Evolutionary conservation across 192 early-diverging fungal genomes (phyloP), one percentile per base, ranked within the genome.

Genomic region (Podila minutissima): DNA sequence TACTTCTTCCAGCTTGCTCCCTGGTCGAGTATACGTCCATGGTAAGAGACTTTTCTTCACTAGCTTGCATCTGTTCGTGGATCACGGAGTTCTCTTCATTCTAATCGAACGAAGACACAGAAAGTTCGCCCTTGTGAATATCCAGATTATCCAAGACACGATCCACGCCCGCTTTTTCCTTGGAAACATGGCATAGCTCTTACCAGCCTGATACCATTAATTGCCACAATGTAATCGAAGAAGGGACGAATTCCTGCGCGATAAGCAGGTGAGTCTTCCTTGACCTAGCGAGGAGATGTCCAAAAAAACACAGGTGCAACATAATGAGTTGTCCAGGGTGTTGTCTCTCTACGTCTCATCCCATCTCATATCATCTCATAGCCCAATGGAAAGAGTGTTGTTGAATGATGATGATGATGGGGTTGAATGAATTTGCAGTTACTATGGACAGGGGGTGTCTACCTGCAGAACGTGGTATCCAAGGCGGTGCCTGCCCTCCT

Each of bases 381-480:
- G 12, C 1, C 22, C 31, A 19, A 24, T 53, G 4, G 33, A 15
- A 61, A 51, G 55, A 28, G 41, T 28, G 24, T 49, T 28, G 29
- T 20, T 38, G 3, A 29, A 29, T 29, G 29, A 29, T 29, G 41
- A 46, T 46, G 58, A 49, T 24, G 51, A 64, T 5, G 22, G 51
- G 35, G 24, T 31, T 32, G 59, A 19, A 46, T 71, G 62, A 38
- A 53, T n/a, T 37, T 4, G 35, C 5, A 24, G 19, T 12, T 38
- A 12, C 48, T 51, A 48, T 33, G 33, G 12, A 33, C 17, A 22
- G 0, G 22, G 3, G 10, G 33, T 8, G 59, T 63, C 87, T 89
- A 91, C 84, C 89, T 88, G 67, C 24, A 93, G 79, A 37, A 93
- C 89, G 69, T 93, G 92, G 64, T 90, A 93, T 49, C 92, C 92